These are phyloP conservation scores for Eurotiales sp. DNA, from an alignment of 2,329 filamentous ascomycete species.

Conservation along the genomic window DNA sequence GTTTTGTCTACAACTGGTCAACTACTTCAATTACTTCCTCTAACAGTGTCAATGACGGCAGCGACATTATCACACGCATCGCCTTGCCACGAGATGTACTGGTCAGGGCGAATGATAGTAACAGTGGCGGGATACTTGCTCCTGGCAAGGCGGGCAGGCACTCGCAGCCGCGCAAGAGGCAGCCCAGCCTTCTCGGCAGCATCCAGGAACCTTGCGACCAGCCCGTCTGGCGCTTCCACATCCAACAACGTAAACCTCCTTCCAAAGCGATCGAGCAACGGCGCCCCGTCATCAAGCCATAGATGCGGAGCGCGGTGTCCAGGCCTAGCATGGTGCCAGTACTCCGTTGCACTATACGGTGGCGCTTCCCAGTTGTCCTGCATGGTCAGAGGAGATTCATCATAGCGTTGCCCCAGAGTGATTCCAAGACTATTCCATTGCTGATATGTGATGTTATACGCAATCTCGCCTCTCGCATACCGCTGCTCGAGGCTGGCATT, in stretches of 20 bases:
- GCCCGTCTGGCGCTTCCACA: not conserved
- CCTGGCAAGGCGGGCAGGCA: not conserved
- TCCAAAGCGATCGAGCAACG: not conserved
- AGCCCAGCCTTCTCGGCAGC: not conserved
- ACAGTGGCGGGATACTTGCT: not conserved
- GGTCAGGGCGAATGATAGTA: slow-evolving; percentile 1
- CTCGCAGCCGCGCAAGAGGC: not conserved
- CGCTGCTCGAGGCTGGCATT: not conserved
- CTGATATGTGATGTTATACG: not conserved
- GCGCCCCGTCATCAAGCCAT: slow-evolving; percentile 1
- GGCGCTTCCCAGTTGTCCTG: not conserved
- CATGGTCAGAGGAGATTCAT: not conserved
- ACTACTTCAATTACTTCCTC: too few species aligned
- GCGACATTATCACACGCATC: not conserved
- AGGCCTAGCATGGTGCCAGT: slow-evolving; percentile 1
- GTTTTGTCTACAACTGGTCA: too few species aligned
- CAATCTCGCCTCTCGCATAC: not conserved
- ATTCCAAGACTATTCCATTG: slow-evolving; percentile 3
- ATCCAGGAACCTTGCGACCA: not conserved
- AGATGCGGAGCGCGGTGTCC: slow-evolving; percentile 6
- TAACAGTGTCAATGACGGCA: not conserved
- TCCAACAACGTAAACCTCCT: slow-evolving; percentile 1
- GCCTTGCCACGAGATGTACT: not conserved
- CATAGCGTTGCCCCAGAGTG: slow-evolving; percentile 1
- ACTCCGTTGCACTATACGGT: not conserved